phyloP scores from a whole-genome alignment of 345 rosid species.

The Acer negundo region DNA sequence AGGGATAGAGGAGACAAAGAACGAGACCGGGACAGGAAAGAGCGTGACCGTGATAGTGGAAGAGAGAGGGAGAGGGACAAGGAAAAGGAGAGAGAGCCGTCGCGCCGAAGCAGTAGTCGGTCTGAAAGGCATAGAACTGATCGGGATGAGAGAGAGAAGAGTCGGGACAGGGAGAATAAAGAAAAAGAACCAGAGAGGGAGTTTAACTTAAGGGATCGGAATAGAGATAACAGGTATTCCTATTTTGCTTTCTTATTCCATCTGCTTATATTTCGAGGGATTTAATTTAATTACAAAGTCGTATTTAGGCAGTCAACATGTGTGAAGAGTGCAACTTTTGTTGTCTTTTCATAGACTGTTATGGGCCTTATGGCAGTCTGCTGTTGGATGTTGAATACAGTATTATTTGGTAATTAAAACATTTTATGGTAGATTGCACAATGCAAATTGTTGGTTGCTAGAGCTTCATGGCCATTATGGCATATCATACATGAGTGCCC shows the following conservation, averaged over 20 bases:
- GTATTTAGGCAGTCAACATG: not conserved
- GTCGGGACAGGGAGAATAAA: conserved; percentile 58
- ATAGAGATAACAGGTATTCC: conserved; percentile 76
- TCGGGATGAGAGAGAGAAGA: conserved; percentile 49
- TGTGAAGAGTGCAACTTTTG: not conserved
- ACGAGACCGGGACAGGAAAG: conserved; percentile 38
- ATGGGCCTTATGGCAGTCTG: not conserved
- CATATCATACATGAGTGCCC: not conserved
- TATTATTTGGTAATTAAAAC: not conserved
- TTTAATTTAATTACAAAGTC: not conserved
- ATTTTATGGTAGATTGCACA: not conserved
- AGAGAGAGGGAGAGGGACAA: conserved; percentile 39
- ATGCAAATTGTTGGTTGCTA: conserved; percentile 2
- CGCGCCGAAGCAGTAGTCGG: conserved; percentile 56
- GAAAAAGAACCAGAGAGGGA: conserved; percentile 60
- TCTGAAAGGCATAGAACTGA: conserved; percentile 55
- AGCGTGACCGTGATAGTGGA: conserved; percentile 36
- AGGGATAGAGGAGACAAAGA: conserved; percentile 46
- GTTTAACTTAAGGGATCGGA: conserved; percentile 45
- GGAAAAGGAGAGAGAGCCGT: conserved; percentile 50
- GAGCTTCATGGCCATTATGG: not conserved
- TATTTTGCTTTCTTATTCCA: not conserved
- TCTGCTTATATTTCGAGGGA: not conserved
- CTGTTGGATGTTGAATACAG: not conserved
- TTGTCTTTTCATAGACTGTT: not conserved